Evolutionary conservation across 78 protist species (phyloP).

Genomic region (Protostelium mycophagum): DNA sequence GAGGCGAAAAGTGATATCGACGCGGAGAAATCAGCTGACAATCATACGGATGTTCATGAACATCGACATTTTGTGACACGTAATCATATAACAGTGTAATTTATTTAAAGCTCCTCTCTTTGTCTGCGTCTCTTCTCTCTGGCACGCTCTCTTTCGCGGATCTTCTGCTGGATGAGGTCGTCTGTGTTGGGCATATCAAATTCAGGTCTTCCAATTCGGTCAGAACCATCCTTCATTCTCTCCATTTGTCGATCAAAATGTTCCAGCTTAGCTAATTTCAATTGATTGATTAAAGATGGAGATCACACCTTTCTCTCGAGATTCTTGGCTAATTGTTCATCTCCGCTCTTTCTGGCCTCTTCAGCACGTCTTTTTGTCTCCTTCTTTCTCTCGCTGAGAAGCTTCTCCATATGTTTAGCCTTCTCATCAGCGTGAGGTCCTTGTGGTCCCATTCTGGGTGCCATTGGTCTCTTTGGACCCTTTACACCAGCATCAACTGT

Average conservation of each 20-base stretch:
- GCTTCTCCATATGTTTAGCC: neutral
- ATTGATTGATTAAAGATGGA: too few species aligned
- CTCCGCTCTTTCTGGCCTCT: neutral
- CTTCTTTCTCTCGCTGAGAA: neutral
- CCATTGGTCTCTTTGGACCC: neutral
- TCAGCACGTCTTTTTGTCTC: neutral
- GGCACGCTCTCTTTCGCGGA: neutral
- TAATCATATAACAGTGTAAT: too few species aligned
- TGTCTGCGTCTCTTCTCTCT: conserved; percentile 1
- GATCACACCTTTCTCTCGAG: neutral
- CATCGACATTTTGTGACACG: too few species aligned
- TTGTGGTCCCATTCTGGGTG: too few species aligned
- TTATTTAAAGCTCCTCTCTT: too few species aligned
- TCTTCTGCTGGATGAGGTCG: neutral
- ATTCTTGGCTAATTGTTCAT: neutral
- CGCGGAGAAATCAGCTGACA: too few species aligned
- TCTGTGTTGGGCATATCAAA: neutral
- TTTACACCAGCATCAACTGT: neutral
- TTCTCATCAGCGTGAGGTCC: too few species aligned
- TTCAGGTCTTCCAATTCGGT: neutral
- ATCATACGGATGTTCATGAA: too few species aligned
- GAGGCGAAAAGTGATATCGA: too few species aligned
- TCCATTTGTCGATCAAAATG: neutral
- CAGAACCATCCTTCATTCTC: neutral
- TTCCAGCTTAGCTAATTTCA: neutral